Evolutionary conservation across 2,329 filamentous ascomycete species (phyloP).

Genomic region (Colletotrichum truncatum): DNA sequence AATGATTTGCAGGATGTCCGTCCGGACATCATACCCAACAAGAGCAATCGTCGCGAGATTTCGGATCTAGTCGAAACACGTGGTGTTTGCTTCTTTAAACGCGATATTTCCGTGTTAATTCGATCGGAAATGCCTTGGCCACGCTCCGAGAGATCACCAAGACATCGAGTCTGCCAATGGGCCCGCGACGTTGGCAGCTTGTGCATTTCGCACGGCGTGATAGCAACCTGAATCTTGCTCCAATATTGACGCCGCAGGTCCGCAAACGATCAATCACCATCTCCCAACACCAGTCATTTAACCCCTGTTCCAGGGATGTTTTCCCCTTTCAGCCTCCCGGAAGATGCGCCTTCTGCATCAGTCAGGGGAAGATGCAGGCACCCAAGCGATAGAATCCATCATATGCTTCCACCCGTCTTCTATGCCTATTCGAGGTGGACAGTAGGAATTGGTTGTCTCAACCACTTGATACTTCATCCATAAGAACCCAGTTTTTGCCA

Average conservation of each 20-base stretch:
- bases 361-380: slow-evolving; percentile 1
- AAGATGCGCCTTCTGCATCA: neutral
- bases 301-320: neutral
- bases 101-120: neutral
- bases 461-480: neutral
- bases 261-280: no score
- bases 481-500: neutral
- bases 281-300: no score
- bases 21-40: neutral
- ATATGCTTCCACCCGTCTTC: neutral
- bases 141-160: neutral
- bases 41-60: neutral
- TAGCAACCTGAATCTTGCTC: neutral
- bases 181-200: neutral
- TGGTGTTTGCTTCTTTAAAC: slow-evolving; percentile 11
- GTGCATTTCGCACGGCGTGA: neutral
- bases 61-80: neutral
- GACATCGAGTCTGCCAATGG: neutral
- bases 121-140: neutral
- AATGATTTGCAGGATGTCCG: neutral
- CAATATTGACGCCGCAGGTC: no score
- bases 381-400: neutral
- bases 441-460: neutral
- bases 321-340: no score
- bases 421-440: neutral